Evolutionary conservation across 1,284 basidiomycete species (phyloP), one percentile per base, ranked within the genome.

Genomic region (Ceratobasidium sp.): DNA sequence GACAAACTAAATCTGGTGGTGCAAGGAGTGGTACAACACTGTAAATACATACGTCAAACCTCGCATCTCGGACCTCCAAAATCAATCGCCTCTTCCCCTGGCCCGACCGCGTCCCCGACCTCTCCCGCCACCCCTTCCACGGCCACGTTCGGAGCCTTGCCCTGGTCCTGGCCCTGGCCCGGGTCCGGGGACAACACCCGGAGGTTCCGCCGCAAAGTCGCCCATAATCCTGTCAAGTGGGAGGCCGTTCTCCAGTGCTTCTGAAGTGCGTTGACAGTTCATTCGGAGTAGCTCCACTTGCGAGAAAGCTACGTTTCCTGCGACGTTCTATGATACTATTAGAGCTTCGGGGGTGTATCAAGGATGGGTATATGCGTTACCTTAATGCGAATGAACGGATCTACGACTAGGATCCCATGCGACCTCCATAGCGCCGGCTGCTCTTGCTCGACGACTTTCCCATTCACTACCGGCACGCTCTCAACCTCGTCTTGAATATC

Each of bases 351-450:
- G 45, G 8, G 7, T 22, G 19, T 11, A 41, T 63, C 29, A 24
- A 57, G 27, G 22, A 5, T 41, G 36, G 36, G 53, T 51, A 54
- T 17, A 29, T 51, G 15, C 7, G 75, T 78, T 63, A 87, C 87
- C 84, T 87, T 87, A 24, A 77, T 80, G 24, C 77, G 78, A 65
- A 87, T 84, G 79, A 89, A 88, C 0, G 87, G 87, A 79, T 89
- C 87, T 17, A 82, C 79, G 41, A 88, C 84, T 66, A 82, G 81
- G 17, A 86, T 74, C 1, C 78, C 50, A 15, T 79, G 60, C 11
- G 22, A 69, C n/a, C 62, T 59, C 80, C 80, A 81, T 59, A 74
- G 41, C 17, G 67, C 50, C 1, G 76, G 77, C 22, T 80, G 63
- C 53, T 72, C 53, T 24, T 57, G 36, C 19, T 33, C 53, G 31